These are phyloP conservation scores for Hysterangium stoloniferum DNA, from an alignment of 768 basidiomycete genomes.

Conservation along the genomic window DNA sequence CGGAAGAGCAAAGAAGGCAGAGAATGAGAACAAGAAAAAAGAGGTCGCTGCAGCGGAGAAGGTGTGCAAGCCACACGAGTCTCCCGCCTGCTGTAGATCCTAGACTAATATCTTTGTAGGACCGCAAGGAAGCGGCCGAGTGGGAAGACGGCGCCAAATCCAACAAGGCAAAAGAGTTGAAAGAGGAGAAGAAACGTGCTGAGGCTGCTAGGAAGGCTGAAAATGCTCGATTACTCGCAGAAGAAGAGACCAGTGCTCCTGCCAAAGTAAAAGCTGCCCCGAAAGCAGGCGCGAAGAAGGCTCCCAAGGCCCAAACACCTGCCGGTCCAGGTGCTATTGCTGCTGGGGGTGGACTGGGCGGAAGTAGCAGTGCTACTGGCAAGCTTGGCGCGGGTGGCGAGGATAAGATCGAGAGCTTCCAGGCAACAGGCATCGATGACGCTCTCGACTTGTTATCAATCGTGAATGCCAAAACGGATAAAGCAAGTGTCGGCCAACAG, in stretches of 20 bases:
- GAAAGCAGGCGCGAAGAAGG: slow-evolving; percentile 57
- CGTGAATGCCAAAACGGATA: slow-evolving; percentile 89
- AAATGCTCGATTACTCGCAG: slow-evolving; percentile 76
- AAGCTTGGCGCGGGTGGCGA: slow-evolving; percentile 23
- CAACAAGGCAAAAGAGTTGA: slow-evolving; percentile 61
- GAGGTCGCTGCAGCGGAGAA: slow-evolving; percentile 51
- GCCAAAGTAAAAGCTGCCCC: slow-evolving; percentile 56
- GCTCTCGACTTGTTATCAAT: slow-evolving; percentile 83
- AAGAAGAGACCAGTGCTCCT: slow-evolving; percentile 64
- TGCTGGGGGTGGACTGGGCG: slow-evolving; percentile 49
- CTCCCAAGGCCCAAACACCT: slow-evolving; percentile 42
- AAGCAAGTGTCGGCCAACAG: slow-evolving; percentile 81
- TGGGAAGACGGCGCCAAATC: slow-evolving; percentile 66
- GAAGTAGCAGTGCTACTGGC: slow-evolving; percentile 21
- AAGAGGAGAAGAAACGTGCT: slow-evolving; percentile 73
- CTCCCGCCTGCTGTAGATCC: neutral
- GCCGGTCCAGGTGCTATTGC: slow-evolving; percentile 83
- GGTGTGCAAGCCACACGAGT: slow-evolving; percentile 29
- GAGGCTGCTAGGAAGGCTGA: slow-evolving; percentile 84
- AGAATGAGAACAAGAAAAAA: slow-evolving; percentile 80
- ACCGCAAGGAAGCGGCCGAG: slow-evolving; percentile 56
- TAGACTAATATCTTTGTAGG: slow-evolving; percentile 39
- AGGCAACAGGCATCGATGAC: slow-evolving; percentile 86
- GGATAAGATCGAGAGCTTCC: slow-evolving; percentile 52
- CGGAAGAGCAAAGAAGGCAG: slow-evolving; percentile 85